These are phyloP conservation scores for Mortierella sp. DNA, from an alignment of 371 early-diverging fungal genomes.

Conservation along the genomic window DNA sequence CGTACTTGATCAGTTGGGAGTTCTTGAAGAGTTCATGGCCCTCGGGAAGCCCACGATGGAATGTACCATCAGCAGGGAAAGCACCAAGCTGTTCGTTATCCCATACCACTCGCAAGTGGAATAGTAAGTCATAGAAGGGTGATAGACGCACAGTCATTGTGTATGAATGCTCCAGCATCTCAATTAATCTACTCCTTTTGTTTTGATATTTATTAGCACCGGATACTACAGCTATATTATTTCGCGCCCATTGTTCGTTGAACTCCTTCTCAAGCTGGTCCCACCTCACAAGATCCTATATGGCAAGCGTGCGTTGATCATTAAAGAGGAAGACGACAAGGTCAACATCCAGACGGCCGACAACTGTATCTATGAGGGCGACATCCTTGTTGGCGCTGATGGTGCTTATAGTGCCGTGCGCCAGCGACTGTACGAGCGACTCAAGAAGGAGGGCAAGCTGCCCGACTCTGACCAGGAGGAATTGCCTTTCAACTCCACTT, in stretches of 20 bases:
- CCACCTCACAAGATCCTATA: slow-evolving; percentile 10
- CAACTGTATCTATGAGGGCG: not conserved
- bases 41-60: not conserved
- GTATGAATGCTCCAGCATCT: no score
- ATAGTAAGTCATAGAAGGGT: no score
- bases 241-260: slow-evolving; percentile 2
- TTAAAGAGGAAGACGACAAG: not conserved
- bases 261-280: not conserved
- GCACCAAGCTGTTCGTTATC: no score
- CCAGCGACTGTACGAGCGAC: not conserved
- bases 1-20: not conserved
- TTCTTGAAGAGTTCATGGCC: not conserved
- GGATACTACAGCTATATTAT: not conserved
- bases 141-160: no score
- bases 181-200: no score
- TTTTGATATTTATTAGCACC: no score
- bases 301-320: slow-evolving; percentile 6
- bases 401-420: slow-evolving; percentile 16
- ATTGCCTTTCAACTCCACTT: not conserved
- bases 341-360: slow-evolving; percentile 9
- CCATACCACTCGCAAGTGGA: no score
- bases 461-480: not conserved
- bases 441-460: not conserved
- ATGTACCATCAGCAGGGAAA: not conserved
- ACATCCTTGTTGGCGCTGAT: slow-evolving; percentile 17